Conservation (phyloP, 129 eudicot genomes). For the Flaveria linearis region DNA sequence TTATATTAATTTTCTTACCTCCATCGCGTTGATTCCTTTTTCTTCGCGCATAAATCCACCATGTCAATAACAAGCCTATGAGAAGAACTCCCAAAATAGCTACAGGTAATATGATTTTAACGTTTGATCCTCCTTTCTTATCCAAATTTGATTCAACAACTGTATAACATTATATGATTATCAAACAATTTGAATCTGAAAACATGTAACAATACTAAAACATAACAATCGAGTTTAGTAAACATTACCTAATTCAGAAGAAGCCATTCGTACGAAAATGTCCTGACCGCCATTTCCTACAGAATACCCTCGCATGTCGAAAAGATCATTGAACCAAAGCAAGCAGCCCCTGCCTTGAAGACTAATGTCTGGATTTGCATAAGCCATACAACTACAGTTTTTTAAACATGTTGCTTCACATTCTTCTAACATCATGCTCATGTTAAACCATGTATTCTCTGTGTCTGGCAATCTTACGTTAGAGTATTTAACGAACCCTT, state of each 20-base stretch:
- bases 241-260: constrained; percentile 46
- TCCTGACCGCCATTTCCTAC: constrained; percentile 32
- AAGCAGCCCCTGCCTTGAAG: constrained; percentile 46
- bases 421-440: constrained; percentile 37
- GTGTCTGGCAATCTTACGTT: constrained; percentile 51
- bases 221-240: too few relatives aligned
- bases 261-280: constrained; percentile 42
- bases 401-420: constrained; percentile 43
- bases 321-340: constrained; percentile 48
- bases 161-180: not conserved
- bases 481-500: constrained; percentile 38
- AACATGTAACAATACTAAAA: not conserved
- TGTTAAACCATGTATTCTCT: constrained; percentile 22
- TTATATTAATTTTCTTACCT: constrained; percentile 17
- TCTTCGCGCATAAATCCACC: constrained; percentile 13
- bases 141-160: constrained; percentile 8
- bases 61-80: constrained; percentile 30
- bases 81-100: constrained; percentile 21
- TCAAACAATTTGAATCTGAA: not conserved
- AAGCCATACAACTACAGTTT: constrained; percentile 51
- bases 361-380: constrained; percentile 32
- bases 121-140: constrained; percentile 23
- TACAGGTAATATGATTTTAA: constrained; percentile 20
- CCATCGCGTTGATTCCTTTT: constrained; percentile 18
- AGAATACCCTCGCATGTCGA: constrained; percentile 36